Evolutionary conservation across 495 filamentous ascomycete species (phyloP), one percentile per base, ranked within the genome.

Genomic region (Astrocystis sublimbata): DNA sequence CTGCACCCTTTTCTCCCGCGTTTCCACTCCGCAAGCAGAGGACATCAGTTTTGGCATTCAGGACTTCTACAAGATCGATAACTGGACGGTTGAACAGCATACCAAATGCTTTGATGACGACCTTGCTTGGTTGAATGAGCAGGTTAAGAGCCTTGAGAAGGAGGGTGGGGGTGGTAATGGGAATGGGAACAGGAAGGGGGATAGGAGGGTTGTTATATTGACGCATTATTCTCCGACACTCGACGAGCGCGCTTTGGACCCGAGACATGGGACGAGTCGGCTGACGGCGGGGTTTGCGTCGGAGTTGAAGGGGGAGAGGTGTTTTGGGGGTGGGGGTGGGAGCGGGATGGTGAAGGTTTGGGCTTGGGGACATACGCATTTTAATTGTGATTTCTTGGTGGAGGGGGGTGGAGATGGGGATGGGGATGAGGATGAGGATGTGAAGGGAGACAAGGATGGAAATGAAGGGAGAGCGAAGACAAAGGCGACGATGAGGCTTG

Each of bases 361-460:
- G 83, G 77, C 3, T 0, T 28, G 82, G 69, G 82, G 82, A 1
- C 82, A 86, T 64, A 86, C 83, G 8, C 83, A 86, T 69, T 82
- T 73, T 64, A 84, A 64, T 26, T 67, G 65, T 56, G 61, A 65
- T 3, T 65, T 62, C 2, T 1, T 42, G n/a, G 8, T 33, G 24
- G 3, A 17, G 0, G 26, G 6, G n/a, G 1, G 2, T 9, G 9
- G 23, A 46, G 4, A 4, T n/a, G n/a, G n/a, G n/a, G n/a, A n/a
- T n/a, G n/a, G n/a, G n/a, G n/a, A n/a, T n/a, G n/a, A n/a, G n/a
- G n/a, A n/a, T n/a, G n/a, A n/a, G n/a, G n/a, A n/a, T n/a, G n/a
- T 36, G 33, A 6, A 6, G 33, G 13, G 49, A 21, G 66, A 69
- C 15, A 40, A 58, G 10, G 36, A 33, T 19, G 42, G 58, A 17